Conservation (phyloP, 306 rosid species). For the Cicer bijugum region DNA sequence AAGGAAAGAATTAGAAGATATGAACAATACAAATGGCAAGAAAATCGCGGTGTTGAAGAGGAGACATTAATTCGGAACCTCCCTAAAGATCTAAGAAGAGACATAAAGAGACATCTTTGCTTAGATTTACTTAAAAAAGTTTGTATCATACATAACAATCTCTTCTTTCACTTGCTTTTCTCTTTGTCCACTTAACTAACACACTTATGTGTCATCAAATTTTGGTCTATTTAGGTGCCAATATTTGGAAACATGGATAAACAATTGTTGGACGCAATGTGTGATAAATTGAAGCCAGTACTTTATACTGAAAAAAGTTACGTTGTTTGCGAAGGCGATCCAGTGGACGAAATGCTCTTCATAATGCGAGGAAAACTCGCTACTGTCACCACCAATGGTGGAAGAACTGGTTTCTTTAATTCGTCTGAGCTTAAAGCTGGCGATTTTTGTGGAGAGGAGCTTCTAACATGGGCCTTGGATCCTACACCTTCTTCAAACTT, state of each 20-base stretch:
- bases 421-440: constrained; percentile 65
- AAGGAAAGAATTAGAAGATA: constrained; percentile 75
- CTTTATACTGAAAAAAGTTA: constrained; percentile 68
- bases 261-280: constrained; percentile 73
- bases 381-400: constrained; percentile 69
- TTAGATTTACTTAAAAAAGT: constrained; percentile 67
- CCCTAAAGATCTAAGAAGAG: constrained; percentile 89
- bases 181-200: not conserved
- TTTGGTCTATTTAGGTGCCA: constrained; percentile 60
- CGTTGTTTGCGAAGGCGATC: constrained; percentile 84
- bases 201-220: not conserved
- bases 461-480: constrained; percentile 91
- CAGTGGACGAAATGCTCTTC: constrained; percentile 90
- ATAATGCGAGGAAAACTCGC: constrained; percentile 72
- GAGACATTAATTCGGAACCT: constrained; percentile 69
- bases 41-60: constrained; percentile 85
- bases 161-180: not conserved
- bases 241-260: constrained; percentile 69
- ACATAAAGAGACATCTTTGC: constrained; percentile 89
- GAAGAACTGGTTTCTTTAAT: constrained; percentile 76
- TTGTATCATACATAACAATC: constrained; percentile 39
- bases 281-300: constrained; percentile 77
- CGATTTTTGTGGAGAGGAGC: constrained; percentile 96
- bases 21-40: constrained; percentile 93
- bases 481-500: constrained; percentile 62